A percentile compares a stretch with the other conserved stretches of the same genome.
phyloP scores from a whole-genome alignment of 2,329 filamentous ascomycete genomes.

The Aspergillus jensenii region DNA sequence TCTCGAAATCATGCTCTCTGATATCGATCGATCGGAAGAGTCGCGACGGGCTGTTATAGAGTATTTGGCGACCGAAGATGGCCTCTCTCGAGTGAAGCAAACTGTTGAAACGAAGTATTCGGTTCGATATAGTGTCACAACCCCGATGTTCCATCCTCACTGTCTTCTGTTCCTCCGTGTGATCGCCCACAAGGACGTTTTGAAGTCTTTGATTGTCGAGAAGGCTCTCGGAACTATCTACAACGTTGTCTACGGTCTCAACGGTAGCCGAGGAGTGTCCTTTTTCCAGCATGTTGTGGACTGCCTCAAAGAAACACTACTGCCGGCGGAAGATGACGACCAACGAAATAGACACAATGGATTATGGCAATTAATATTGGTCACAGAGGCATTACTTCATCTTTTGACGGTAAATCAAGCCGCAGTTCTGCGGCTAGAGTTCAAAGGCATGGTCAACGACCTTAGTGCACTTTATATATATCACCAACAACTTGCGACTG shows the following conservation, averaged over 20 bases:
- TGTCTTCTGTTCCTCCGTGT: slow-evolving; percentile 13
- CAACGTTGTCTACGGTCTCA: slow-evolving; percentile 12
- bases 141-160: slow-evolving; percentile 13
- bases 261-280: slow-evolving; percentile 2
- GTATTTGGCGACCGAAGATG: slow-evolving; percentile 7
- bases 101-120: slow-evolving; percentile 12
- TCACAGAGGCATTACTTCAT: slow-evolving; percentile 6
- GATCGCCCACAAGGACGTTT: not conserved
- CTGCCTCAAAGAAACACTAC: not conserved
- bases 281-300: slow-evolving; percentile 5
- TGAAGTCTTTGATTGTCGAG: slow-evolving; percentile 9
- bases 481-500: too few relatives aligned
- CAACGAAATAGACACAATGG: not conserved
- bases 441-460: slow-evolving; percentile 2
- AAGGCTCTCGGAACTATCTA: slow-evolving; percentile 15
- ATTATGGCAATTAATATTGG: not conserved
- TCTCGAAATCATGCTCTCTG: too few relatives aligned
- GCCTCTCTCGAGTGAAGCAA: slow-evolving; percentile 8
- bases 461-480: not conserved
- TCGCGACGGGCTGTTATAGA: not conserved
- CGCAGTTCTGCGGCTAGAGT: slow-evolving; percentile 1
- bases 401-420: slow-evolving; percentile 7
- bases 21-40: not conserved
- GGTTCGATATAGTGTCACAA: slow-evolving; percentile 10
- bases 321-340: not conserved